phyloP scores from a whole-genome alignment of 179 eudicot genomes.

The Drosera spatulata region DNA sequence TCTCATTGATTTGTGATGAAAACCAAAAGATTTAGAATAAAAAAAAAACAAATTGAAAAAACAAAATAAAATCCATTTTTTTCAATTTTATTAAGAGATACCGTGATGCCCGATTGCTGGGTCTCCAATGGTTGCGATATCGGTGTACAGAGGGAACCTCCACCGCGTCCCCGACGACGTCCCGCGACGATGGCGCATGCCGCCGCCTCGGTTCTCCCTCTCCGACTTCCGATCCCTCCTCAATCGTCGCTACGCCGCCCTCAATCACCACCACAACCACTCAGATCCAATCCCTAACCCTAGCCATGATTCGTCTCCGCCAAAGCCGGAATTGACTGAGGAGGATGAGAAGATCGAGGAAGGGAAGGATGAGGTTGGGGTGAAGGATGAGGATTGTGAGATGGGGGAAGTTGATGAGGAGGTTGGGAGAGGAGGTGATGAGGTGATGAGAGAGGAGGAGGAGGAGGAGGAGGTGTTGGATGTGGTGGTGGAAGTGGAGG shows the following conservation, averaged over 20 bases:
- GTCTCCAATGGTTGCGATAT: conserved; percentile 64
- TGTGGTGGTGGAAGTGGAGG: neutral
- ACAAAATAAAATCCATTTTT: too few relatives aligned
- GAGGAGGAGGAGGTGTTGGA: neutral
- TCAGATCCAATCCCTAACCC: neutral
- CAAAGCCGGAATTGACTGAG: neutral
- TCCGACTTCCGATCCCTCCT: neutral
- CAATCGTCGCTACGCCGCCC: neutral
- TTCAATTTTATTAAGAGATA: too few relatives aligned
- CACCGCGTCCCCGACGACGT: conserved; percentile 49
- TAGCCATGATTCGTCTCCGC: neutral
- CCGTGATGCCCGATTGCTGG: too few relatives aligned
- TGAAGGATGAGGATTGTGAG: neutral
- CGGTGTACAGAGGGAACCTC: conserved; percentile 85
- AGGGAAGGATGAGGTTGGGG: neutral
- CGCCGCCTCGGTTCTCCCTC: neutral
- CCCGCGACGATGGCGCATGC: conserved; percentile 26
- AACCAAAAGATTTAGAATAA: too few relatives aligned
- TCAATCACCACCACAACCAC: neutral
- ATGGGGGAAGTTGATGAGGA: neutral
- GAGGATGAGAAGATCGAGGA: neutral
- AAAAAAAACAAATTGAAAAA: too few relatives aligned
- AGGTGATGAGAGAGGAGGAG: neutral
- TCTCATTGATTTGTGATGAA: too few relatives aligned
- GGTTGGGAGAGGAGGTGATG: too few relatives aligned